Base-by-base conservation (phyloP, 2,329 filamentous ascomycete species). In the Dichotomopilus funicola region DNA sequence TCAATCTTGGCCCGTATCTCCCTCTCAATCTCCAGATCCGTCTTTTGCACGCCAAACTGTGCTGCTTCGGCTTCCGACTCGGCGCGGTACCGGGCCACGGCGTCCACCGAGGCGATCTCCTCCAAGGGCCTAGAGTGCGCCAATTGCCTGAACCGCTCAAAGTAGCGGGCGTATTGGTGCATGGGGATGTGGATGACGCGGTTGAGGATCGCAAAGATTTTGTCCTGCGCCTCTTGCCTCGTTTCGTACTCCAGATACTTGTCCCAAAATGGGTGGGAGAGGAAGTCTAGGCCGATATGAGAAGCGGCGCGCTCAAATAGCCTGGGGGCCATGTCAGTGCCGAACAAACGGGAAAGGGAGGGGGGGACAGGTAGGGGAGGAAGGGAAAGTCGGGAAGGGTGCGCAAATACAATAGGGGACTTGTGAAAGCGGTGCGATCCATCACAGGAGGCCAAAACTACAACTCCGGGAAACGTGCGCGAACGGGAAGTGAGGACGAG, bases 191-290 rank as follows among this genome's bases (percentile, higher is more conserved):
- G 82, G 53, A 96, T 88, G 54, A 96, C 81, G 53, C 91, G 88
- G 59, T 80, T 79, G 51, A 96, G 79, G 54, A 99, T 89, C 42
- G 82, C 83, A 64, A 95, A 95, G 53, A 96, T 89, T 65, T 85
- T 89, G 61, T 95, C 89, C 11, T 87, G 82, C 0, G 87, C 84
- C 66, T 96, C 91, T 59, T 92, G 78, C 1, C 91, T 87, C 69
- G 96, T 91, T 70, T 97, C 94, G 66, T 95, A 97, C 69, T 97
- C 94, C 61, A 99, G 83, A 67, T 96, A 99, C 73, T 96, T 97
- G 72, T 99, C 94, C 94, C 94, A 99, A 74, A 99, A 96, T 1
- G 91, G 91, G 68, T 96, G 91, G 2, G 91, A 87, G 35, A 96
- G 79, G 68, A 96, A 99, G 72, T 99, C 94, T 13, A 97, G 80